Evolutionary conservation across 768 basidiomycete species (phyloP), one percentile per base, ranked within the genome.

Genomic region (Exsudoporus frostii): DNA sequence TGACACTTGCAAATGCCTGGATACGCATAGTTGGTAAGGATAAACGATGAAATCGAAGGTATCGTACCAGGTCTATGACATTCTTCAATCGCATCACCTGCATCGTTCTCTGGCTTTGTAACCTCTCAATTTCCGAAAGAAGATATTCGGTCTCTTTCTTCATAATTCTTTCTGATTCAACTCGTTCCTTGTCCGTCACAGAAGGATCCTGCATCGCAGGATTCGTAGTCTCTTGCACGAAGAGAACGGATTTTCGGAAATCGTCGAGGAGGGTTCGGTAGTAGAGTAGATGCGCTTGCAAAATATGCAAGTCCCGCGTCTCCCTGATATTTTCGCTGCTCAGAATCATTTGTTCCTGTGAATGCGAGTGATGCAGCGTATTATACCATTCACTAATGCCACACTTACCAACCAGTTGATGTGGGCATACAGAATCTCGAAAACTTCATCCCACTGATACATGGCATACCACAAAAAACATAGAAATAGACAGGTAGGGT

Each of bases 391-490:
- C 10, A 25, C 5, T 5, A 42, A 8, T 11, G n/a, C 4, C 7
- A 5, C 25, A 17, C 79, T 41, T 61, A 82, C 81, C 74, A 85
- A 61, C 29, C 55, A 65, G 53, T 75, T 77, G 22, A 84, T 76
- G 54, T 85, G 79, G 9, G 63, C 53, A 56, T 79, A 81, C 29
- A 85, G 61, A 6, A 65, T 58, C 61, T 83, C 82, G 29, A 83
- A 71, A 4, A 79, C 69, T 60, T 85, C 82, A 50, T 85, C 83
- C 81, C 83, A 85, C 2, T 80, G 73, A 57, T 85, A 84, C 20
- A 83, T 65, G 1, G 79, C 76, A 58, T 83, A 82, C 83, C 83
- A 85, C 42, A 85, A 64, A 25, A 77, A 69, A 38, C 77, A 73
- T 7, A 84, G 57, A 41, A 84, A 69, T 9, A 84, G 59, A 50